Base-by-base conservation (phyloP, 257 asterid species). In the Solanum ahanhuiri region DNA sequence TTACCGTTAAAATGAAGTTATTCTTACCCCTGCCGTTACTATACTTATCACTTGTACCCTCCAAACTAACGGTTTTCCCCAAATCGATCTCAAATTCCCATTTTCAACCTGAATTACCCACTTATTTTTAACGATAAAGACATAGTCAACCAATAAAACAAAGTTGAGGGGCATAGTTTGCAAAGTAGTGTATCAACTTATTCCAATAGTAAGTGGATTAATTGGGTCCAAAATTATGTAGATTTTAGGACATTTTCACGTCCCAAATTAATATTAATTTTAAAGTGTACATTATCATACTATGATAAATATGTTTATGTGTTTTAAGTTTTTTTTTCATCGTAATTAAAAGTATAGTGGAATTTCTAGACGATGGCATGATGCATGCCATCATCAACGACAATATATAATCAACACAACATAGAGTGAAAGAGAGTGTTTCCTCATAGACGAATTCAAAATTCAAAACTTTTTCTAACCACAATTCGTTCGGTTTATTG, bases 391-490 rank as follows among this genome's bases (percentile, higher is more conserved):
- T 67, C 75, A 0, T 6, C 75, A 67, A 67, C 6, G n/a, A 3
- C 18, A 14, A 69, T 30, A 69, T 6, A 66, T 67, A 28, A 7
- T n/a, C 75, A 67, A 30, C 39, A 14, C 11, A 12, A 67, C 75
- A 14, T 3, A 5, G 4, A 45, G 57, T 45, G 18, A 45, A 0
- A 1, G 6, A 14, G 37, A 6, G 2, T 30, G 1, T 4, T 30
- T 69, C 18, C 9, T 5, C 22, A 12, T 28, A 28, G 3, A 7
- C 3, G 0, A 2, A 17, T 70, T 31, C 4, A 33, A 0, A 18
- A 70, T 33, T 33, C 1, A 33, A 70, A 1, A n/a, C n/a, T 7
- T 31, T 31, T 70, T 70, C 25, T 69, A 7, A 8, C 6, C 23
- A 31, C 6, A 33, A 33, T 9, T 1, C 7, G 1, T 17, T 17